Evolutionary conservation across 2,329 filamentous ascomycete genomes (phyloP).

Genomic region (Immersiporthe knoxdaviesiana): DNA sequence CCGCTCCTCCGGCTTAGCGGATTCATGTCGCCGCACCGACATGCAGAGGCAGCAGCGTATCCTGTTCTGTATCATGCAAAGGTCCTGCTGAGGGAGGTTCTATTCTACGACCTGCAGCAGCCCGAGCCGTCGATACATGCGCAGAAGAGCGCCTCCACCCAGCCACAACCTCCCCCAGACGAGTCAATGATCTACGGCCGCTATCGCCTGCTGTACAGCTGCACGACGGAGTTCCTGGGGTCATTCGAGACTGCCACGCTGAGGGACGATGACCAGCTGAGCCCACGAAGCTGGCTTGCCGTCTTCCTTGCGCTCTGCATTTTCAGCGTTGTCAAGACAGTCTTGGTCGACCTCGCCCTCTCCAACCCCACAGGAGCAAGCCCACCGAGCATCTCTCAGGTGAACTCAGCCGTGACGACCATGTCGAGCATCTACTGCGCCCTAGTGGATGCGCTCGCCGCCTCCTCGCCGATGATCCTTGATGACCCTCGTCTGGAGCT

Average conservation of each 20-base stretch:
- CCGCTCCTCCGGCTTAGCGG: slow-evolving; percentile 56
- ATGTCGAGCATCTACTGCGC: slow-evolving; percentile 57
- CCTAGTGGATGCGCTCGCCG: slow-evolving; percentile 53
- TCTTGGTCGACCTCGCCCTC: slow-evolving; percentile 52
- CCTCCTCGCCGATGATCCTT: slow-evolving; percentile 48
- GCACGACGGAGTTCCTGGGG: slow-evolving; percentile 55
- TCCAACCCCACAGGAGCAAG: slow-evolving; percentile 31
- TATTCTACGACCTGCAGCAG: slow-evolving; percentile 58
- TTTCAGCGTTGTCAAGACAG: slow-evolving; percentile 59
- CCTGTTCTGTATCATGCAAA: slow-evolving; percentile 59
- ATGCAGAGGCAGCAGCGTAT: slow-evolving; percentile 51
- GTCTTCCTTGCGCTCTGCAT: slow-evolving; percentile 60
- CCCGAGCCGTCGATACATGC: slow-evolving; percentile 49
- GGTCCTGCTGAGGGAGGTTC: slow-evolving; percentile 56
- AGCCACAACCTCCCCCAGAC: slow-evolving; percentile 41
- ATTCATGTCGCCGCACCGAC: slow-evolving; percentile 51
- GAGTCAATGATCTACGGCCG: slow-evolving; percentile 53
- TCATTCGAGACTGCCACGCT: slow-evolving; percentile 53
- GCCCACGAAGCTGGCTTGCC: slow-evolving; percentile 53
- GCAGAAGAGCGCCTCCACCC: slow-evolving; percentile 39
- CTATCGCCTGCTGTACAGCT: slow-evolving; percentile 53
- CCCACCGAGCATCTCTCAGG: slow-evolving; percentile 17
- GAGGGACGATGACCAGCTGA: slow-evolving; percentile 42
- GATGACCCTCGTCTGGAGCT: slow-evolving; percentile 48
- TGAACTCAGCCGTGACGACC: slow-evolving; percentile 34